phyloP scores from a whole-genome alignment of 305 asterid species.

The Solanum hybrid region DNA sequence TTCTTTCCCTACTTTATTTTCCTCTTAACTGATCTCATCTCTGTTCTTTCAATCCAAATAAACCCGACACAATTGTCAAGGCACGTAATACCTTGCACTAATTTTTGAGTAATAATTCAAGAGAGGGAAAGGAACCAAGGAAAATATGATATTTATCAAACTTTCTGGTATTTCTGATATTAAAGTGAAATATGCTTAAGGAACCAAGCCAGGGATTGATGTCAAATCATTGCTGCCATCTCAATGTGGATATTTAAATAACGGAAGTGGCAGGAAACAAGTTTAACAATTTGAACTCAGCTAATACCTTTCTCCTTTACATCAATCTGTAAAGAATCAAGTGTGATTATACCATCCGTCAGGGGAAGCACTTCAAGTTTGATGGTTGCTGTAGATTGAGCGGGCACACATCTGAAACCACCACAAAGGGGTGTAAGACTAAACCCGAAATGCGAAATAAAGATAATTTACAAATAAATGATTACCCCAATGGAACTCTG shows the following conservation, averaged over 20 bases:
- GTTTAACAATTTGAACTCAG: background rate
- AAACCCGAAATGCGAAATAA: background rate
- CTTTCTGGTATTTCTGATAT: background rate
- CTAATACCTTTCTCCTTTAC: slow-evolving; percentile 81
- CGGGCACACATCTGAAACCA: slow-evolving; percentile 70
- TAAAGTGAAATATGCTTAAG: background rate
- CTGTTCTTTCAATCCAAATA: background rate
- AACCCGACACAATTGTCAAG: background rate
- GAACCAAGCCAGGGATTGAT: background rate
- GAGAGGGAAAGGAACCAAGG: background rate
- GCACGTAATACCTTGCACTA: background rate
- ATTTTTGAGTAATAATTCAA: background rate
- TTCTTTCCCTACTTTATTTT: background rate
- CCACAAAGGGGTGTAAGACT: slow-evolving; percentile 14
- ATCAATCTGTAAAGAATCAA: slow-evolving; percentile 84
- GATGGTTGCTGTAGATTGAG: slow-evolving; percentile 82
- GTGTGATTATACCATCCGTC: slow-evolving; percentile 95
- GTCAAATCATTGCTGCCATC: background rate
- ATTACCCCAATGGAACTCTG: slow-evolving; percentile 93
- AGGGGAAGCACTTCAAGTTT: slow-evolving; percentile 96
- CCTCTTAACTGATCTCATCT: background rate
- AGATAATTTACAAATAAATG: background rate
- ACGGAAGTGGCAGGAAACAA: background rate
- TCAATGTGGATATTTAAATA: background rate
- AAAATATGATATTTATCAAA: background rate